Base-by-base conservation (phyloP, 495 filamentous ascomycete genomes). In the Hypomontagnella submonticulosa region DNA sequence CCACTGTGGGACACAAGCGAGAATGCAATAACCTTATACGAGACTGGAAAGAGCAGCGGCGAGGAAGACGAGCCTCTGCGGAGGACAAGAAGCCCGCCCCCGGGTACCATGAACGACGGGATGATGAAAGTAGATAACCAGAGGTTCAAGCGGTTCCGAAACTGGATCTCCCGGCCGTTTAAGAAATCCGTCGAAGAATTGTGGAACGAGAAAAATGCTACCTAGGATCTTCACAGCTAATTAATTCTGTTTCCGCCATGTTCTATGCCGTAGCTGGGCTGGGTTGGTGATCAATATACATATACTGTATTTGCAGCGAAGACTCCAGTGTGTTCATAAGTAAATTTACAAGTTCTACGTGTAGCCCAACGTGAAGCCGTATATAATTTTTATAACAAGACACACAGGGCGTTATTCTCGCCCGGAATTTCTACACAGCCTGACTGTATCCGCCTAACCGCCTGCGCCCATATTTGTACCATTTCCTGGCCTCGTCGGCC, bases 401-500 rank as follows among this genome's bases (percentile, higher is more conserved):
- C 15, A 30, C 30, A 30, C 38, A 40, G 40, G 38, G n/a, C 13
- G 37, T 18, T 23, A 15, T 6, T 6, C 13, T 6, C 44, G 20
- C 47, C 30, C 12, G 13, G 37, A 48, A 57, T 49, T 27, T 54
- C 71, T 75, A 83, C 38, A 83, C 81, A 36, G 80, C 80, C 57
- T 81, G 81, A 42, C 81, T 84, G 67, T 83, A 83, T 19, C 77
- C 75, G 40, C 66, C 73, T 23, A 76, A 68, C 50, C 76, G 70
- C 54, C 77, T 75, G 64, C 74, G 70, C 49, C 80, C 80, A 63
- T 83, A 82, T 63, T 75, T 76, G 66, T 78, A 84, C 77, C 78
- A 94, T 81, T 99, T 99, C 75, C 95, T 84, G 11, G 77, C 87
- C 81, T 99, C 95, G 77, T 99, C 95, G 13, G 87, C 92, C 89